Evolutionary conservation across 768 basidiomycete genomes (phyloP), one percentile per base, ranked within the genome.

Genomic region (Tricholoma matsutake): DNA sequence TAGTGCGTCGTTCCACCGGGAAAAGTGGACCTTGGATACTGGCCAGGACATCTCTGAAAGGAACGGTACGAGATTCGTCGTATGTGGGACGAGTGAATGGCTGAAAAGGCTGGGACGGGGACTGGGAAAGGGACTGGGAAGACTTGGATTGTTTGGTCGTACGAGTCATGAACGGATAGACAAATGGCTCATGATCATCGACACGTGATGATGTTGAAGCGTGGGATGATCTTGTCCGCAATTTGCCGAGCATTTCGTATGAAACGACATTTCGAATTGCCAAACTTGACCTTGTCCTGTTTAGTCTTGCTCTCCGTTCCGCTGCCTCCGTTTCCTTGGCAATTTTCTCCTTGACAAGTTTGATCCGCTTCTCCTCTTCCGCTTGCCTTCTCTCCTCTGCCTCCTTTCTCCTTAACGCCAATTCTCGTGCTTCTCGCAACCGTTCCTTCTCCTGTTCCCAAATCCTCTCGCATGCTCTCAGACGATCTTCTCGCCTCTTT

Each of bases 21-120:
- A 88, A 88, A 18, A 88, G 74, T 4, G 78, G 75, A 4, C 86
- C 86, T 43, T 81, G 76, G 83, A 88, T 86, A 68, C 81, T 80
- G 49, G 68, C 68, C 47, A 85, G 71, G 54, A 88, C 86, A 35
- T 85, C 83, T 54, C 78, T 76, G 70, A 88, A 87, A 1, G 82
- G 70, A 10, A 88, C 79, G 6, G 77, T 65, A 20, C 76, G 75
- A 20, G 76, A 70, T 41, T 75, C 71, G 60, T 78, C 72, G 52
- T 73, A 74, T n/a, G 69, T 61, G 54, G 68, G 65, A 31, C 62
- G 54, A 6, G 65, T 62, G 43, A 62, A 72, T 57, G 64, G 67
- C 51, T 39, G 63, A n/a, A 57, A 62, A 51, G 59, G 34, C 35
- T 60, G 59, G 16, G 63, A 54, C 6, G 41, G 55, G n/a, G 61